A percentile compares a stretch with the other conserved stretches of the same genome.
These are phyloP conservation scores for Tillandsia leiboldiana DNA, from an alignment of 176 grass and related monocot species.

Conservation along the genomic window DNA sequence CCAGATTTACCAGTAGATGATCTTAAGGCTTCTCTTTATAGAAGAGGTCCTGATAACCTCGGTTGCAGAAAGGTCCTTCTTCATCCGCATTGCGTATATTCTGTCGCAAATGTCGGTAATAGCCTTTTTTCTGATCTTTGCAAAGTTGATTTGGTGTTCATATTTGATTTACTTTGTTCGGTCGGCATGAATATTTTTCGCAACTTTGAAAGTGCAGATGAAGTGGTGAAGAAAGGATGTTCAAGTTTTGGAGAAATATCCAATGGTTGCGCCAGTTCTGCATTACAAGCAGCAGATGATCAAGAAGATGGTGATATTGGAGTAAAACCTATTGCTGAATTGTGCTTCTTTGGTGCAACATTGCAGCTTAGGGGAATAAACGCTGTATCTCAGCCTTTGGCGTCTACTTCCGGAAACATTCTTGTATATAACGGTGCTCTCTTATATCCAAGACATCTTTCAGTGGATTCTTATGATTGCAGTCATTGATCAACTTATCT, in stretches of 20 bases:
- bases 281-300: not conserved
- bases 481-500: not conserved
- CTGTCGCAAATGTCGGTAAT: slow-evolving; percentile 20
- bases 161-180: not conserved
- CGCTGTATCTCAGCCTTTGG: slow-evolving; percentile 46
- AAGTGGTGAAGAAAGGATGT: slow-evolving; percentile 4
- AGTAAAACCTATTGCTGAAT: slow-evolving; percentile 10
- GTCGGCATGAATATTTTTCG: not conserved
- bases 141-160: not conserved
- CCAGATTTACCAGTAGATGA: slow-evolving; percentile 41
- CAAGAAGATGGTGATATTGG: not conserved
- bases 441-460: slow-evolving; percentile 2
- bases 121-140: not conserved
- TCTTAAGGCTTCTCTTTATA: slow-evolving; percentile 45
- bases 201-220: not conserved
- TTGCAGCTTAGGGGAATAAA: slow-evolving; percentile 69
- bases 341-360: slow-evolving; percentile 58
- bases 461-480: not conserved
- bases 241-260: not conserved
- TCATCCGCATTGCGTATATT: slow-evolving; percentile 7
- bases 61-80: slow-evolving; percentile 39
- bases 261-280: slow-evolving; percentile 4
- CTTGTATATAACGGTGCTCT: slow-evolving; percentile 81
- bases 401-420: slow-evolving; percentile 47
- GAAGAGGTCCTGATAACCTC: slow-evolving; percentile 57